A percentile compares a stretch with the other conserved stretches of the same genome.
Evolutionary conservation across 164 flowering plant genomes (phyloP).

Genomic region (Litsea cubeba): DNA sequence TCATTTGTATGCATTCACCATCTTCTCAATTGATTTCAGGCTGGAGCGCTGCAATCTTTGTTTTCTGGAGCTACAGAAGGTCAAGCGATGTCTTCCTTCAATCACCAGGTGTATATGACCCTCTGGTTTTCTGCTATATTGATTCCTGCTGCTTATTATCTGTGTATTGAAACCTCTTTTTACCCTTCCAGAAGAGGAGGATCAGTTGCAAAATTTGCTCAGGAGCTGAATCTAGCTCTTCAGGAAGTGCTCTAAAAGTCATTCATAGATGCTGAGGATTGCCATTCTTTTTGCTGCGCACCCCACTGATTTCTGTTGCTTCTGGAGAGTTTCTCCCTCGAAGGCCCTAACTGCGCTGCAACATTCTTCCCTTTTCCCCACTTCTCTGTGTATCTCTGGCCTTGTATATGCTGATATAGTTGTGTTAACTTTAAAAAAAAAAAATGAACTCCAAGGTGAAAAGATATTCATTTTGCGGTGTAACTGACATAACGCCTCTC

Average conservation of each 20-base stretch:
- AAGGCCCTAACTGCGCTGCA: background rate
- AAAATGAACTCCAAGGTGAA: slow-evolving; percentile 3
- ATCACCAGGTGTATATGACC: slow-evolving; percentile 50
- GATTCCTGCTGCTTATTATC: background rate
- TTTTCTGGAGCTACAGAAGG: slow-evolving; percentile 78
- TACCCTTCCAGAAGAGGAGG: slow-evolving; percentile 66
- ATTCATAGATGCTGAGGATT: slow-evolving; percentile 3
- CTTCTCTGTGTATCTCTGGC: slow-evolving; percentile 3
- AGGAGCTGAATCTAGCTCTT: slow-evolving; percentile 60
- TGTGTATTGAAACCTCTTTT: background rate
- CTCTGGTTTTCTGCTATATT: background rate
- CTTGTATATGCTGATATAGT: slow-evolving; percentile 17
- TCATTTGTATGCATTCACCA: background rate
- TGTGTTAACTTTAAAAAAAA: slow-evolving; percentile 2
- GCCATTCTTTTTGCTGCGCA: slow-evolving; percentile 10
- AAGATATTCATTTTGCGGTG: background rate
- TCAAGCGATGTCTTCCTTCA: slow-evolving; percentile 56
- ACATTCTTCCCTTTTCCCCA: background rate
- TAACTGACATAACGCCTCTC: background rate
- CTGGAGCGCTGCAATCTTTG: slow-evolving; percentile 87
- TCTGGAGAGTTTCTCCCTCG: background rate
- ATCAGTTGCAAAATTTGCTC: slow-evolving; percentile 67
- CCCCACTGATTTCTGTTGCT: slow-evolving; percentile 5
- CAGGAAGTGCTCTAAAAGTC: slow-evolving; percentile 44
- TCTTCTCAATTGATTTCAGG: slow-evolving; percentile 30